Base-by-base conservation (phyloP, 2,329 filamentous ascomycete genomes). In the Aspergillus nomiae region DNA sequence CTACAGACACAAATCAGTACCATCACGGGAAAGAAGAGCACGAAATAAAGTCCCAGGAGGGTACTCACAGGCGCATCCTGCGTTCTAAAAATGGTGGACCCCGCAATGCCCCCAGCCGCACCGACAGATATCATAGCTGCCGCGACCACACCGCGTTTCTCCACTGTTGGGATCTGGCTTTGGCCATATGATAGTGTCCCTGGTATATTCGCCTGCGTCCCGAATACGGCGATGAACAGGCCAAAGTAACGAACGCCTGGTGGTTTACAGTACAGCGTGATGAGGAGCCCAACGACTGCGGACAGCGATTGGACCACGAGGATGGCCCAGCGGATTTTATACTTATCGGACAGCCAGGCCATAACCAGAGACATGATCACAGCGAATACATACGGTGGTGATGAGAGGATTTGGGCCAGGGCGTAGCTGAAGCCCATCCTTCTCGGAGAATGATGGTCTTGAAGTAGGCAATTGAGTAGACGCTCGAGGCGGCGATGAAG, bases 391-490 rank as follows among this genome's bases (percentile, higher is more conserved):
- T 78, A 77, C 12, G 77, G 77, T 1, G 76, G 73, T 28, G 74
- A 74, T 9, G 70, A 67, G 14, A 77, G 70, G 38, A 73, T 67
- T 58, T 79, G 77, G 8, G 70, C 67, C 58, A 76, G 64, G 0
- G 69, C 73, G 7, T 68, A 72, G 16, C 68, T 73, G 62, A 74
- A 79, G 0, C 77, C 77, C 71, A 81, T 75, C 76, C 74, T 30
- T 57, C 55, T 14, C 68, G 71, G 11, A 80, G 67, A 51, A 79
- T 78, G 57, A 79, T 73, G 3, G 77, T 77, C 4, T 77, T 70
- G 67, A 80, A 79, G 60, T 78, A 77, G 55, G 68, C 69, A 62
- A 74, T 77, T 1, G 74, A 73, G 59, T 78, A 79, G 16, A 41
- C 38, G n/a, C 38, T 41, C 19, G 38, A 41, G 8, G 38, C 38